Percentiles rank a stretch among this genome's conserved stretches.
phyloP scores from a whole-genome alignment of 2,329 filamentous ascomycete species.

The Nemania sp. region DNA sequence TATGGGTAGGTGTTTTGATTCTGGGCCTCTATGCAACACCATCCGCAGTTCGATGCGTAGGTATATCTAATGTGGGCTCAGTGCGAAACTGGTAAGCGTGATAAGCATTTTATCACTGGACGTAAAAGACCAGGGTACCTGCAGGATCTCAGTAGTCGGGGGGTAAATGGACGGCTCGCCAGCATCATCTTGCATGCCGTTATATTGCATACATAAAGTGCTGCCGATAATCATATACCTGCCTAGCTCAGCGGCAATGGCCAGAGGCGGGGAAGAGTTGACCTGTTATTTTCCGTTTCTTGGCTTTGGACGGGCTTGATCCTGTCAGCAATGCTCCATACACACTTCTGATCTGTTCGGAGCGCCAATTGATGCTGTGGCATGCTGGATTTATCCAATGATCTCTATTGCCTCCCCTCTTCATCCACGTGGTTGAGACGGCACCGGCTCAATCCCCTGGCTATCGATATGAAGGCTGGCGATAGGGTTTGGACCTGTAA shows the following conservation, averaged over 20 bases:
- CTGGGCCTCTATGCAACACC: constrained; percentile 4
- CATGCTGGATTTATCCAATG: not conserved
- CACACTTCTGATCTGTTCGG: not conserved
- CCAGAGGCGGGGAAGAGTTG: not conserved
- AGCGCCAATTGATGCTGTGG: not conserved
- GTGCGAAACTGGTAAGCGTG: constrained; percentile 10
- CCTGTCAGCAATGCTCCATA: constrained; percentile 2
- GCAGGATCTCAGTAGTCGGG: constrained; percentile 25
- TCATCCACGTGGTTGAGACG: not conserved
- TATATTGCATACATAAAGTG: constrained; percentile 22
- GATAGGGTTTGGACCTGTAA: not conserved
- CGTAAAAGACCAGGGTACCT: constrained; percentile 22
- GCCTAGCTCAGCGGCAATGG: constrained; percentile 3
- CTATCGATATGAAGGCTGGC: too few relatives aligned
- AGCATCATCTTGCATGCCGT: constrained; percentile 25
- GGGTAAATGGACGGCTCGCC: constrained; percentile 12
- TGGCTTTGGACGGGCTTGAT: not conserved
- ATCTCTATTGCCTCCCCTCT: not conserved
- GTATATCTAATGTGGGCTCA: constrained; percentile 2
- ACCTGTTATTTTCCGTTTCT: not conserved
- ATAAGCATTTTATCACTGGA: constrained; percentile 25
- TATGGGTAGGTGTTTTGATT: too few relatives aligned
- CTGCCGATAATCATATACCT: constrained; percentile 1
- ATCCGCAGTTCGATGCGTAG: constrained; percentile 1
- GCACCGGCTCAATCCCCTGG: too few relatives aligned